Percentiles rank a stretch among this genome's conserved stretches.
Evolutionary conservation across 805 yeast species (phyloP).

Genomic region (Maudiozyma pseudohumilis): DNA sequence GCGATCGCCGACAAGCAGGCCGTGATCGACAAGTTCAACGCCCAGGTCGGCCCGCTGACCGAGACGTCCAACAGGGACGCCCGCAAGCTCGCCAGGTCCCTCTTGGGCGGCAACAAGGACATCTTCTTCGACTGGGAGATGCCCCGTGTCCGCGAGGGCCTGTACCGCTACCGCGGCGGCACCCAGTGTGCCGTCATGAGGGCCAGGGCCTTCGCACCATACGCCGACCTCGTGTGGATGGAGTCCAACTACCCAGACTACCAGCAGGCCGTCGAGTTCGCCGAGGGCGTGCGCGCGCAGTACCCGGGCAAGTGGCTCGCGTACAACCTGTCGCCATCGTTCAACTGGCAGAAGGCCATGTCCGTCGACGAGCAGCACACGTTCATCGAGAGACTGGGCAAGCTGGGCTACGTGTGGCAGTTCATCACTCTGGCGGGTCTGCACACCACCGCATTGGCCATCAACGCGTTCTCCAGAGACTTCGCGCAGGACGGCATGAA

Average conservation of each 20-base stretch:
- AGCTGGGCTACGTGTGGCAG: conserved; percentile 94
- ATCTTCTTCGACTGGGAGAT: conserved; percentile 90
- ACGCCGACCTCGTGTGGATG: conserved; percentile 96
- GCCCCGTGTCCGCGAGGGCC: conserved; percentile 92
- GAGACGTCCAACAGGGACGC: conserved; percentile 74
- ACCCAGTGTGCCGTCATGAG: conserved; percentile 96
- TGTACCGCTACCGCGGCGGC: conserved; percentile 93
- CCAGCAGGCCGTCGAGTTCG: conserved; percentile 88
- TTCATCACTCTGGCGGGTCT: conserved; percentile 95
- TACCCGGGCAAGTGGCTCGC: conserved; percentile 94
- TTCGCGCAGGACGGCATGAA: conserved; percentile 83
- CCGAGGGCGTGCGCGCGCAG: conserved; percentile 74
- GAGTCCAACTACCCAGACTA: conserved; percentile 93
- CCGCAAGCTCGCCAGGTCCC: conserved; percentile 57
- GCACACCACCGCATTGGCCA: conserved; percentile 90
- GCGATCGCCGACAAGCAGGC: conserved; percentile 36
- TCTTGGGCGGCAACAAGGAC: conserved; percentile 76
- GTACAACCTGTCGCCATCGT: conserved; percentile 91
- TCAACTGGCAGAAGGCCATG: conserved; percentile 97
- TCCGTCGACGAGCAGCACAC: conserved; percentile 77
- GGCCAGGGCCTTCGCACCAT: conserved; percentile 91
- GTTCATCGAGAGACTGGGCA: conserved; percentile 74
- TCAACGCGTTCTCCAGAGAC: conserved; percentile 71
- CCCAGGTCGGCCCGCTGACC: conserved; percentile 64
- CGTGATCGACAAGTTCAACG: conserved; percentile 54